Evolutionary conservation across 2,329 filamentous ascomycete genomes (phyloP), one percentile per base, ranked within the genome.

Genomic region (Aspergillus phoenicis): DNA sequence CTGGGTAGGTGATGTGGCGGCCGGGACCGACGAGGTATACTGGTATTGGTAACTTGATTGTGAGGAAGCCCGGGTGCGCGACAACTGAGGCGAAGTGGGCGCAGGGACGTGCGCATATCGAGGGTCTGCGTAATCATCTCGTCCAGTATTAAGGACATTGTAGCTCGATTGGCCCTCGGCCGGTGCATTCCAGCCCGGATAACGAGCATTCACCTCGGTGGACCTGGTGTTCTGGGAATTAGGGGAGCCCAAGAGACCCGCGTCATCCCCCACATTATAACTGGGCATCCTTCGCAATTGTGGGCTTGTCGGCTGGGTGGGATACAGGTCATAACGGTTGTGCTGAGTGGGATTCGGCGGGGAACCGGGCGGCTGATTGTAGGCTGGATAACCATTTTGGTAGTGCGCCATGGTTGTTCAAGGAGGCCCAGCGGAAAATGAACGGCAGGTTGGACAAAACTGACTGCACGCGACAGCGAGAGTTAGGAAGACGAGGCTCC

Each of bases 201-300:
- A 76, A 22, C 73, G 71, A 57, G 71, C 59, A 58, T 70, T 71
- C 17, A 70, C 67, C 57, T 78, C 78, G 41, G 72, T 73, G 60
- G 77, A 74, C 59, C 70, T 70, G 15, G 70, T 41, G 43, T 68
- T 66, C 49, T 70, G 66, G 30, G 67, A 67, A 47, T 68, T 67
- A 8, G 71, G 56, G 8, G 72, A 58, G 60, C 78, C 76, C 60
- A 79, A 78, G 58, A 87, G 85, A 52, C 80, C 77, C 52, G 82
- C 80, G 73, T 94, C 90, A 74, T 95, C 91, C 65, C 89, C 90
- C 66, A 84, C 86, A 74, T 92, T 88, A 80, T 91, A 93, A 80
- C 89, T 94, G 52, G 86, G 84, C 65, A 86, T 84, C 66, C 90
- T 83, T 62, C 78, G 78, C 64, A 81, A 73, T 61, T 74, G 74